A percentile compares a stretch with the other conserved stretches of the same genome.
These are phyloP conservation scores for Vaccinium vitisidaea DNA, from an alignment of 148 eudicot genomes.

Conservation along the genomic window DNA sequence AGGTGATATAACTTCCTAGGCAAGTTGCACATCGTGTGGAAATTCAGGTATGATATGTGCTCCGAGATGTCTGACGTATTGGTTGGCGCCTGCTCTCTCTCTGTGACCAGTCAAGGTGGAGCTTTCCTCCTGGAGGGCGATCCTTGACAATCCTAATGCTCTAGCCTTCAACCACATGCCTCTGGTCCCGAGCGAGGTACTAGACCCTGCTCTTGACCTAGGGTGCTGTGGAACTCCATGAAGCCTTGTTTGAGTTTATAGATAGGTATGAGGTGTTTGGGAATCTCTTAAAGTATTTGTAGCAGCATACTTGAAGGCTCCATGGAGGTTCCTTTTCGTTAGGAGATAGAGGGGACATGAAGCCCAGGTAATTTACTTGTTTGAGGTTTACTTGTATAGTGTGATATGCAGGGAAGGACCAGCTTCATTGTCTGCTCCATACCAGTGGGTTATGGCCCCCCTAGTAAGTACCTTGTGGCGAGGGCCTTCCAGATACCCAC, in stretches of 20 bases:
- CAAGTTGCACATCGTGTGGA: background rate
- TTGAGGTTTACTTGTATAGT: background rate
- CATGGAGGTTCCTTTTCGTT: background rate
- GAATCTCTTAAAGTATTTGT: background rate
- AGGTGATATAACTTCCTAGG: background rate
- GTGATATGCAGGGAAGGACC: background rate
- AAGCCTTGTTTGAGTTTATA: too few species aligned
- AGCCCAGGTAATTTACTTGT: background rate
- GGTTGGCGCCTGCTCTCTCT: background rate
- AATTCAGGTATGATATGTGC: background rate
- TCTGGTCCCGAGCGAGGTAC: background rate
- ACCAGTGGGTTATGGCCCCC: background rate
- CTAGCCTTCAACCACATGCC: background rate
- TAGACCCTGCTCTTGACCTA: background rate
- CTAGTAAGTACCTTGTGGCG: background rate
- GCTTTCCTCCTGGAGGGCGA: background rate
- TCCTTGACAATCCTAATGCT: background rate
- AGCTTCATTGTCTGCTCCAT: background rate
- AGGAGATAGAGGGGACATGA: background rate
- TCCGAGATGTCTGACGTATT: background rate
- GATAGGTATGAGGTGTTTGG: background rate
- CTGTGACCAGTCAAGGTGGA: background rate
- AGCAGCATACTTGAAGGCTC: background rate
- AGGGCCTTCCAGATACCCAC: background rate
- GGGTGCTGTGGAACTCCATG: too few species aligned